phyloP scores from a whole-genome alignment of 345 rosid species.

The Carallia pectinifolia region DNA sequence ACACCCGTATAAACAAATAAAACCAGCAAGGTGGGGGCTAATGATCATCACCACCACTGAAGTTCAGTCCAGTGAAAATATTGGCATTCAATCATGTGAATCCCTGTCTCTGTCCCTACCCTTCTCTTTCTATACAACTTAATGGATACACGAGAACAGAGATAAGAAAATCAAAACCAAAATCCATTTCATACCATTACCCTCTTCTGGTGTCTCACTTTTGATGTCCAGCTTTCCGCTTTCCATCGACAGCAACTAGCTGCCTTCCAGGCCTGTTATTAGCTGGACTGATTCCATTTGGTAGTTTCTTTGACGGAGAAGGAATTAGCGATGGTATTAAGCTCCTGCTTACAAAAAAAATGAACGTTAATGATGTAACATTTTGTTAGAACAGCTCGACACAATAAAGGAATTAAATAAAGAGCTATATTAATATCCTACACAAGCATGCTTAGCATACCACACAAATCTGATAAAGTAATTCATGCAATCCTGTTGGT shows the following conservation, averaged over 20 bases:
- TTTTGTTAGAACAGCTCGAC: not conserved
- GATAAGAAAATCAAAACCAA: not conserved
- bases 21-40: conserved; percentile 17
- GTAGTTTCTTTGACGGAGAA: conserved; percentile 50
- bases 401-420: too few species aligned
- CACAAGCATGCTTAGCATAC: too few species aligned
- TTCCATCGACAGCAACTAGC: conserved; percentile 40
- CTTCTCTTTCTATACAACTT: not conserved
- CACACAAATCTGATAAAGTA: too few species aligned
- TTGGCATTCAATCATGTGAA: conserved; percentile 16
- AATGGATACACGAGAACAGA: conserved; percentile 15
- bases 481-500: too few species aligned
- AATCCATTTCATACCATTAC: not conserved
- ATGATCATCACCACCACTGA: conserved; percentile 20
- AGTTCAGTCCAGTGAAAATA: conserved; percentile 21
- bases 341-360: conserved; percentile 43
- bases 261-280: conserved; percentile 37
- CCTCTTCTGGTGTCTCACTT: conserved; percentile 43
- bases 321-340: conserved; percentile 69
- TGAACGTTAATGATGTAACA: not conserved
- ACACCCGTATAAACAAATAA: conserved; percentile 22
- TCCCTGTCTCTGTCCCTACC: conserved; percentile 5
- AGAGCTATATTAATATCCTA: too few species aligned
- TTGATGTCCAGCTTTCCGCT: conserved; percentile 47
- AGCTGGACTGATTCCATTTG: conserved; percentile 38